Conservation (phyloP, 108 stramenopile genomes). For the Cyclotella distinguenda region DNA sequence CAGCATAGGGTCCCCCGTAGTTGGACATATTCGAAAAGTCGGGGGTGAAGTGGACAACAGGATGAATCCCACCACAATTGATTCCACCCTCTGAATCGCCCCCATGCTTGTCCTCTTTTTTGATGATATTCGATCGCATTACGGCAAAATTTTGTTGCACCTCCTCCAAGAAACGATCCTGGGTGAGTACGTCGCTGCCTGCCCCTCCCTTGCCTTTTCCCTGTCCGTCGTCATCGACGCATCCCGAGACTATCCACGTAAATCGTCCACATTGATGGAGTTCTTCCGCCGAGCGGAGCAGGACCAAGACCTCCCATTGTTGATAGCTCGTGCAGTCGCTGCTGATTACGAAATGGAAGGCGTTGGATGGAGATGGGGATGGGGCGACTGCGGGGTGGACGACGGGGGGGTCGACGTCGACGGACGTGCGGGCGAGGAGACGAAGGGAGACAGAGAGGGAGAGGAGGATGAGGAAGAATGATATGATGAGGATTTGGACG, state of each 20-base stretch:
- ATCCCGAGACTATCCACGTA: constrained; percentile 57
- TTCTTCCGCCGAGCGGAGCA: constrained; percentile 46
- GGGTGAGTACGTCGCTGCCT: constrained; percentile 42
- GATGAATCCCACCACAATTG: constrained; percentile 31
- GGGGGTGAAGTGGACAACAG: constrained; percentile 53
- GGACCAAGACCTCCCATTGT: constrained; percentile 51
- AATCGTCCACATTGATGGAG: constrained; percentile 47
- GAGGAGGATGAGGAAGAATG: not conserved
- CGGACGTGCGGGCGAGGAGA: not conserved
- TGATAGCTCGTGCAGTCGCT: constrained; percentile 54
- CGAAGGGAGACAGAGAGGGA: constrained; percentile 1
- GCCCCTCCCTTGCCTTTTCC: constrained; percentile 47
- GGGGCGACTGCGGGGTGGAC: not conserved
- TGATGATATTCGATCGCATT: constrained; percentile 29
- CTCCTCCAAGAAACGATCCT: constrained; percentile 18
- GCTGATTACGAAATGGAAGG: constrained; percentile 51
- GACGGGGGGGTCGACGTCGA: not conserved
- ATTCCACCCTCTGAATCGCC: not conserved
- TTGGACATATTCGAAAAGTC: constrained; percentile 52
- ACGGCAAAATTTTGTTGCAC: constrained; percentile 43
- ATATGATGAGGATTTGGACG: not conserved
- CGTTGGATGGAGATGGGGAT: not conserved
- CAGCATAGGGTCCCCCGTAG: constrained; percentile 53
- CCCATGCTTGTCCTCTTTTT: not conserved
- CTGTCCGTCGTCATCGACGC: constrained; percentile 20